These are phyloP conservation scores for Monosporascus ibericus DNA, from an alignment of 2,329 filamentous ascomycete genomes.

Conservation along the genomic window DNA sequence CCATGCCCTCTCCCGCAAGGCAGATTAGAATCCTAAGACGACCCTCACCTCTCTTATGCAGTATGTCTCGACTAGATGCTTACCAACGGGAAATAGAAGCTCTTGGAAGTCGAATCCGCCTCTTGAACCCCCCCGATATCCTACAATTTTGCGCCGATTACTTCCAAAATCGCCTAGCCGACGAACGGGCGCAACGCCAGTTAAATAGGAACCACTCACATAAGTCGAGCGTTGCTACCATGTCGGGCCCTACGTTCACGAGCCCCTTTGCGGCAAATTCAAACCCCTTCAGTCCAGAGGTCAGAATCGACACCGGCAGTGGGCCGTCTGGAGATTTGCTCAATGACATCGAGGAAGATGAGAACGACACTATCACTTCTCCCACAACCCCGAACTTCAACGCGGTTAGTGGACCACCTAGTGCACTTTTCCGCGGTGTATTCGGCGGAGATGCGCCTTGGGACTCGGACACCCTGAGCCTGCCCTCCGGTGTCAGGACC, in stretches of 20 bases:
- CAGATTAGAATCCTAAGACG: not conserved
- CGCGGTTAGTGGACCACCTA: conserved; percentile 27
- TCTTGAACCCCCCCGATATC: conserved; percentile 55
- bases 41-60: conserved; percentile 1
- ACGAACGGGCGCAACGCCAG: conserved; percentile 54
- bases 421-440: conserved; percentile 40
- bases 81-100: conserved; percentile 58
- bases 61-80: conserved; percentile 45
- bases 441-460: conserved; percentile 45
- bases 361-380: conserved; percentile 68
- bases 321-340: conserved; percentile 37
- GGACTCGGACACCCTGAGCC: conserved; percentile 27
- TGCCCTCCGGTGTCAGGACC: conserved; percentile 38
- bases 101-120: conserved; percentile 55
- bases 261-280: conserved; percentile 61
- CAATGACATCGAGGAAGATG: conserved; percentile 73
- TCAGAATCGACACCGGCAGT: conserved; percentile 36
- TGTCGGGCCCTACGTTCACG: conserved; percentile 72
- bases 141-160: conserved; percentile 66
- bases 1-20: not conserved
- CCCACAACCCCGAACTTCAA: conserved; percentile 62
- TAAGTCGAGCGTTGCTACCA: conserved; percentile 38
- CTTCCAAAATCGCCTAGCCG: conserved; percentile 59
- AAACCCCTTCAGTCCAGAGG: conserved; percentile 66
- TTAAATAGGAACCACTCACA: conserved; percentile 4